Evolutionary conservation across 371 early-diverging fungal species (phyloP).

Genomic region (Blakeslea trispora): DNA sequence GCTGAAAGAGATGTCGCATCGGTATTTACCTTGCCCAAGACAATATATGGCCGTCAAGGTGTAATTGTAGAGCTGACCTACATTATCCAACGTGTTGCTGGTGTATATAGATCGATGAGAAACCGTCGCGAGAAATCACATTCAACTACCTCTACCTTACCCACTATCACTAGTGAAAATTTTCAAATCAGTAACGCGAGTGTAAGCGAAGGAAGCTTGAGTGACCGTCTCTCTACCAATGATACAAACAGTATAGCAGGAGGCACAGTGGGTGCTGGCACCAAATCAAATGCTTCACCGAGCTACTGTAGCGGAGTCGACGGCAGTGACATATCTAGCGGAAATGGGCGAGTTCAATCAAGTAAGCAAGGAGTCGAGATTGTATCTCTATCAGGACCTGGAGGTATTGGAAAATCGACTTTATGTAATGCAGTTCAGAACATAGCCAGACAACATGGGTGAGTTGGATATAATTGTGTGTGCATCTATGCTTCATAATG

Average conservation of each 20-base stretch:
- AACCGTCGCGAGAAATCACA: constrained; percentile 17
- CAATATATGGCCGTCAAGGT: constrained; percentile 43
- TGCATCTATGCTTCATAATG: too few species aligned
- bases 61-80: constrained; percentile 39
- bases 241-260: constrained; percentile 3
- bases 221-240: constrained; percentile 13
- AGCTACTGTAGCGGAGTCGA: constrained; percentile 37
- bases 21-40: constrained; percentile 46
- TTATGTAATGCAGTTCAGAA: constrained; percentile 39
- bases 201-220: constrained; percentile 15
- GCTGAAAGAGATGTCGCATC: constrained; percentile 48
- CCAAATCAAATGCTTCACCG: constrained; percentile 34
- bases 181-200: constrained; percentile 22
- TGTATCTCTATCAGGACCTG: constrained; percentile 41
- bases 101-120: constrained; percentile 26
- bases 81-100: constrained; percentile 39
- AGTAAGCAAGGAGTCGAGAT: constrained; percentile 33
- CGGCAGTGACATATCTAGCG: constrained; percentile 36
- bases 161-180: constrained; percentile 20
- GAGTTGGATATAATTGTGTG: constrained; percentile 4
- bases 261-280: constrained; percentile 2
- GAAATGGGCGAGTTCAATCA: constrained; percentile 6
- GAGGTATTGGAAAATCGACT: constrained; percentile 50
- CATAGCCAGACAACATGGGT: constrained; percentile 46
- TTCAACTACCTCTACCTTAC: constrained; percentile 17